Conservation (phyloP, 345 rosid species). For the Corchorus capsularis region DNA sequence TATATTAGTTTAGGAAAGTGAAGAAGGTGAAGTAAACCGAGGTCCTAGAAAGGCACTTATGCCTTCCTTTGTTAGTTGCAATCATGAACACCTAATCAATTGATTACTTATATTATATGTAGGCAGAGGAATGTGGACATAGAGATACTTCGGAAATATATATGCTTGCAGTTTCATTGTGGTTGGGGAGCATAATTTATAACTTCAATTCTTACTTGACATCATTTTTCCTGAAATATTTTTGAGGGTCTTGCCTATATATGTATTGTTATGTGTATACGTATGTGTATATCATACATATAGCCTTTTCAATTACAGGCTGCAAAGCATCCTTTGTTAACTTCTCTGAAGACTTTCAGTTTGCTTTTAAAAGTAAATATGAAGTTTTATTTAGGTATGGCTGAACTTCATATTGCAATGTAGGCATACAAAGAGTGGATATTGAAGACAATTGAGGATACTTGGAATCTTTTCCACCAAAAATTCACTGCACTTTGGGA, state of each 20-base stretch:
- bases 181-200: not conserved
- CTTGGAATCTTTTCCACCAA: slow-evolving; percentile 70
- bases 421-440: slow-evolving; percentile 83
- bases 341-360: not conserved
- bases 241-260: not conserved
- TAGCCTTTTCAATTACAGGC: not conserved
- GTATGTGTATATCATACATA: not conserved
- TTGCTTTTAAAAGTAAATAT: not conserved
- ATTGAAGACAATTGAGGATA: slow-evolving; percentile 64
- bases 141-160: not conserved
- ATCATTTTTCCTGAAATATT: not conserved
- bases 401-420: slow-evolving; percentile 16
- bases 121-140: not conserved
- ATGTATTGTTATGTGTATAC: not conserved
- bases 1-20: not conserved
- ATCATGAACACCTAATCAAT: not conserved
- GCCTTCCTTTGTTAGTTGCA: not conserved
- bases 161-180: not conserved
- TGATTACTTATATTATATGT: not conserved
- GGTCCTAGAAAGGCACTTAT: not conserved
- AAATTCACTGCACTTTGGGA: slow-evolving; percentile 77
- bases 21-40: not conserved
- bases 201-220: not conserved
- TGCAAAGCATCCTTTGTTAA: not conserved
- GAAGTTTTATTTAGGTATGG: not conserved